These are phyloP conservation scores for Calonectria hawksworthii DNA, from an alignment of 2,329 filamentous ascomycete species.

Conservation along the genomic window DNA sequence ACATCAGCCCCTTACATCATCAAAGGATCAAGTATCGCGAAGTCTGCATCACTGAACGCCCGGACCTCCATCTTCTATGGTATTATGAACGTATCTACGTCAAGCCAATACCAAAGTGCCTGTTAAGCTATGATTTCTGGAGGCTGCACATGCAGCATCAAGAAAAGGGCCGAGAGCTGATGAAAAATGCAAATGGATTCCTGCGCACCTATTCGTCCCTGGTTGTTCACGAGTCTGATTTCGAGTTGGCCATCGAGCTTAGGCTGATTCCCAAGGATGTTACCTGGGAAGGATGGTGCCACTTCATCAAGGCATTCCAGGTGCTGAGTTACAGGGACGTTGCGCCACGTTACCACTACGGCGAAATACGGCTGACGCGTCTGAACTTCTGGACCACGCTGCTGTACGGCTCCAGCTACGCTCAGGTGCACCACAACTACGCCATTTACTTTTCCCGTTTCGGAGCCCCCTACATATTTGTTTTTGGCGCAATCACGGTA, in stretches of 20 bases:
- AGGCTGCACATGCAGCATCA: constrained; percentile 33
- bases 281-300: constrained; percentile 45
- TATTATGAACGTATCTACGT: constrained; percentile 55
- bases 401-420: constrained; percentile 18
- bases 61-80: constrained; percentile 58
- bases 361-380: constrained; percentile 53
- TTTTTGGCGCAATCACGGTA: constrained; percentile 29
- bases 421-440: constrained; percentile 21
- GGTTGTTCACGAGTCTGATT: constrained; percentile 52
- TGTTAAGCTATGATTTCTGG: constrained; percentile 53
- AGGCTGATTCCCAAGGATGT: constrained; percentile 45
- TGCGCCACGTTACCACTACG: constrained; percentile 50
- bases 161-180: constrained; percentile 30
- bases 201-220: constrained; percentile 52
- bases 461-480: constrained; percentile 25
- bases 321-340: constrained; percentile 42
- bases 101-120: constrained; percentile 57
- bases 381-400: constrained; percentile 43
- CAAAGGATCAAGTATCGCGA: constrained; percentile 53
- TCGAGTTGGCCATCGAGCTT: constrained; percentile 43
- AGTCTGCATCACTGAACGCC: constrained; percentile 54
- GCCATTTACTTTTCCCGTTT: constrained; percentile 25
- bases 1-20: constrained; percentile 47
- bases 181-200: constrained; percentile 49
- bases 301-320: constrained; percentile 48